Base-by-base conservation (phyloP, 768 basidiomycete genomes). In the Kockovaella imperatae region DNA sequence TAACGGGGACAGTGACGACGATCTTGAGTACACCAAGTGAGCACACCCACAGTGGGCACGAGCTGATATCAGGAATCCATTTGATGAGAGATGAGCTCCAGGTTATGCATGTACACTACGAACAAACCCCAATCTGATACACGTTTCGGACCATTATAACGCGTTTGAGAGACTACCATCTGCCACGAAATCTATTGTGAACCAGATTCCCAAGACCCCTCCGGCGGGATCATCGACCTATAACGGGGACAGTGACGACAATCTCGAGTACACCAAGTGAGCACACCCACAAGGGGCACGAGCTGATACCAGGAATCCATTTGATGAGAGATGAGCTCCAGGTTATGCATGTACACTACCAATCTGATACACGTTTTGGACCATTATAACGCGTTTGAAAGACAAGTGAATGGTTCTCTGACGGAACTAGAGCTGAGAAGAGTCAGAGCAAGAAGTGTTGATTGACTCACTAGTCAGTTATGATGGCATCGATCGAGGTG, bases 211-310 rank as follows among this genome's bases (percentile, higher is more conserved):
- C 14, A 49, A 50, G n/a, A 67, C 65, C 15, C 65, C 65, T 17
- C 65, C 65, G 15, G 59, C 50, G 1, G 45, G 41, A 7, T 44
- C 42, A 38, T 42, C 35, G 5, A 38, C 43, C 31, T 57, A 61
- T 35, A 48, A 38, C 11, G 63, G 53, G n/a, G 68, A 67, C 48
- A 59, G 64, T 47, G 65, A 67, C 41, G 69, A 68, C 49, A 67
- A 68, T 36, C 42, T 67, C 34, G 69, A 70, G 43, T 70, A 63
- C 47, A 68, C 67, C 23, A 60, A 53, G 69, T 70, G 53, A 53
- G 69, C 57, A 7, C 2, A 20, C 14, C 15, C 5, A 25, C 7
- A 31, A 13, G 26, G 30, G 25, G 20, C 5, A 8, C n/a, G 14
- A 21, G 45, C 50, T 52, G 50, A 56, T 34, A 11, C 34, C 20